Conservation (phyloP, 202 grass and related monocot genomes). For the Schoenoplectus tabernaemontani region DNA sequence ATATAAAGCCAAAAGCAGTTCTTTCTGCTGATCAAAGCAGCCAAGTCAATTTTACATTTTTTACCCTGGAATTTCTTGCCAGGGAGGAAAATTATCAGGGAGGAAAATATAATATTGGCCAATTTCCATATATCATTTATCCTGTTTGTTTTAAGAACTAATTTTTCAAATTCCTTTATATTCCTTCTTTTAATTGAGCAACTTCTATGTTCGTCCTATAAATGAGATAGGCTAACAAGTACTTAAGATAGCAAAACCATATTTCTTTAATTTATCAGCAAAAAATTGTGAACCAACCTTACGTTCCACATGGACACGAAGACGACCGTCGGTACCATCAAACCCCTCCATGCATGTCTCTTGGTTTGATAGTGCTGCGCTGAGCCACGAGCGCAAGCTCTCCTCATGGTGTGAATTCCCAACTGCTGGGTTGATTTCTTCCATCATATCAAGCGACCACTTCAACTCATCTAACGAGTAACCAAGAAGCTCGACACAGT, state of each 20-base stretch:
- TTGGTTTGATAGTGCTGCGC: slow-evolving; percentile 68
- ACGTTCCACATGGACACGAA: slow-evolving; percentile 30
- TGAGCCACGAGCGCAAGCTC: slow-evolving; percentile 70
- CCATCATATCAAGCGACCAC: slow-evolving; percentile 65
- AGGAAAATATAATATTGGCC: no score
- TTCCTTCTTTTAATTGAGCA: no score
- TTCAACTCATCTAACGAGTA: slow-evolving; percentile 79
- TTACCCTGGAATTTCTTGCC: neutral
- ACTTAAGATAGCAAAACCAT: no score
- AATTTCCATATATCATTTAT: no score
- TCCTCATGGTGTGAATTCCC: slow-evolving; percentile 31
- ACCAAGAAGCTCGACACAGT: slow-evolving; percentile 73
- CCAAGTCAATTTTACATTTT: neutral
- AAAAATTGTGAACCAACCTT: slow-evolving; percentile 22
- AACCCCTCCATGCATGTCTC: slow-evolving; percentile 82
- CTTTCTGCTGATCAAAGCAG: neutral
- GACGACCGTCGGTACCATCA: slow-evolving; percentile 44
- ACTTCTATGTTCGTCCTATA: no score
- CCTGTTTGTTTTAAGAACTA: no score
- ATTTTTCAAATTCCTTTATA: no score
- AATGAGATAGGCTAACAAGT: no score
- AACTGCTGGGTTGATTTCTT: slow-evolving; percentile 13
- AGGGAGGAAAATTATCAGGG: no score
- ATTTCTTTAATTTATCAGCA: no score
- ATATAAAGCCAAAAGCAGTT: neutral